A percentile compares a stretch with the other conserved stretches of the same genome.
Conservation (phyloP, 768 basidiomycete genomes). For the Lactarius hatsudake region DNA sequence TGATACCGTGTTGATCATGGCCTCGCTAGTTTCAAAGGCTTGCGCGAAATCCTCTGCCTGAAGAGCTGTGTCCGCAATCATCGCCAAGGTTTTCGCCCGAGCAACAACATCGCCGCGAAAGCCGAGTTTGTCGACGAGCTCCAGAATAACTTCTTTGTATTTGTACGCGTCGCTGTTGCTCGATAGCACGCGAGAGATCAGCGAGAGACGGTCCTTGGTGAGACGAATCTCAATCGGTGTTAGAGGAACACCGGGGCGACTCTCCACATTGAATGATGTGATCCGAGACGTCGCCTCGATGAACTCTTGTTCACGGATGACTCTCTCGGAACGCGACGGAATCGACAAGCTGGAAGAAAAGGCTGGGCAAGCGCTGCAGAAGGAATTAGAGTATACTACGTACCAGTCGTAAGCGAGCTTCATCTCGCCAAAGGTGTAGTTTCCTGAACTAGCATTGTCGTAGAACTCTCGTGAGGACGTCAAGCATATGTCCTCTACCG, state of each 20-base stretch:
- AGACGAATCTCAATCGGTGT: constrained; percentile 92
- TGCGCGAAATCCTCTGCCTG: constrained; percentile 75
- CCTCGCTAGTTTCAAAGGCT: constrained; percentile 68
- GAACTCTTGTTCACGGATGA: constrained; percentile 78
- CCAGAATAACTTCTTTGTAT: constrained; percentile 88
- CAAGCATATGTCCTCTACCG: constrained; percentile 77
- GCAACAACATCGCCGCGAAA: constrained; percentile 68
- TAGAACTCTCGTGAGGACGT: constrained; percentile 86
- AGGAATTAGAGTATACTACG: constrained; percentile 4
- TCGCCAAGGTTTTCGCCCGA: constrained; percentile 78
- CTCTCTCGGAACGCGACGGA: constrained; percentile 56
- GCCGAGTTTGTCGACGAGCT: constrained; percentile 86
- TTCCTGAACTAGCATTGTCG: constrained; percentile 90
- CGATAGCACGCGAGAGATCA: constrained; percentile 84
- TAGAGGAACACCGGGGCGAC: constrained; percentile 71
- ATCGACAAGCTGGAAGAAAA: constrained; percentile 63
- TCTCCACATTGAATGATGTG: constrained; percentile 83
- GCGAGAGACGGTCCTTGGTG: constrained; percentile 80
- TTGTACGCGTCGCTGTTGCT: constrained; percentile 86
- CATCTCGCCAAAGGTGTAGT: constrained; percentile 93
- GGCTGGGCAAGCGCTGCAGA: not conserved
- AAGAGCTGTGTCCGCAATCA: constrained; percentile 87
- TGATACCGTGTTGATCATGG: constrained; percentile 66
- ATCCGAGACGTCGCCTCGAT: constrained; percentile 97
- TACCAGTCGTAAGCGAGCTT: constrained; percentile 96